Evolutionary conservation across 2,329 filamentous ascomycete genomes (phyloP), one percentile per base, ranked within the genome.

Genomic region (Aspergillus calidoustus): DNA sequence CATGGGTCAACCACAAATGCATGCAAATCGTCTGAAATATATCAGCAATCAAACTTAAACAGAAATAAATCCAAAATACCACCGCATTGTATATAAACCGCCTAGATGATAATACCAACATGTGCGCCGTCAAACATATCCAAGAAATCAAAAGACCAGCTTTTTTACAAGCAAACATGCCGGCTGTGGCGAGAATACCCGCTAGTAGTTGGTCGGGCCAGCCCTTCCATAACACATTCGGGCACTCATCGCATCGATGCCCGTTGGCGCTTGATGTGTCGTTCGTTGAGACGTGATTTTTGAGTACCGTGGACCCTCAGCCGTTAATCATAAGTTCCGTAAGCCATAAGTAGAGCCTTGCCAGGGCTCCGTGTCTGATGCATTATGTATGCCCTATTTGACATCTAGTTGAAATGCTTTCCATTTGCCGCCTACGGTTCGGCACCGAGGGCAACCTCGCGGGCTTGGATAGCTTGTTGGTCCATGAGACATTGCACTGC

Each of bases 391-490:
- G 17, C 38, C 46, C 75, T 73, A 82, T 70, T 78, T 76, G 64
- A 82, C 77, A 57, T 82, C 80, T 47, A 82, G 69, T 64, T 82
- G 80, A 64, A 82, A 82, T 47, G 77, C 74, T 65, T 81, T 82
- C 79, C 80, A 82, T 67, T 79, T 80, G 25, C 79, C 77, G 19
- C 78, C 78, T 25, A 81, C 72, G 1, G 75, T 77, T 60, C 79
- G 76, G 69, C 80, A 82, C 44, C 77, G 75, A 41, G 80, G 80
- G 68, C 80, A 82, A 15, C 78, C 77, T 44, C 79, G 72, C 25
- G 77, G 73, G 58, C 69, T 71, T 5, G 77, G 76, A 51, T 77
- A 74, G 57, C 76, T 78, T 7, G 76, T 77, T 8, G 74, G 74
- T 6, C 72, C 74, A 11, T 69, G 67, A 1, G 71, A 71, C 59